phyloP scores from a whole-genome alignment of 345 rosid genomes.

The Cardiospermum halicacabum region DNA sequence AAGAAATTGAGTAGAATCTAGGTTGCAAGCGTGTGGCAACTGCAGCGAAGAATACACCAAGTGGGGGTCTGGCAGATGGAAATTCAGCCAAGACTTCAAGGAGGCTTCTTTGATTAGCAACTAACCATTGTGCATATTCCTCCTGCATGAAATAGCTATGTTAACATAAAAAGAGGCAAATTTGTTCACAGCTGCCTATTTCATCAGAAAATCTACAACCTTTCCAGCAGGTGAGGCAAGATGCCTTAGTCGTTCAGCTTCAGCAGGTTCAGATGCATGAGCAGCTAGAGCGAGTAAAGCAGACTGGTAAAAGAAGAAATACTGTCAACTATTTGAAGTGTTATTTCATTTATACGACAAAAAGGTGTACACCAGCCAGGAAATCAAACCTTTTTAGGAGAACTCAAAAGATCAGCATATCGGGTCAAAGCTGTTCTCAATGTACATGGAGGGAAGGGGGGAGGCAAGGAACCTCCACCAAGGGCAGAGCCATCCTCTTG shows the following conservation, averaged over 20 bases:
- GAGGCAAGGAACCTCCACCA: constrained; percentile 72
- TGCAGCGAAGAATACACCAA: constrained; percentile 95
- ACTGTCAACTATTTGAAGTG: constrained; percentile 6
- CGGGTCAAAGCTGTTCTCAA: constrained; percentile 70
- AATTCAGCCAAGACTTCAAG: constrained; percentile 92
- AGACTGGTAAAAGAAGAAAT: constrained; percentile 43
- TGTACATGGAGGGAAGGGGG: constrained; percentile 81
- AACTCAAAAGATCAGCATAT: constrained; percentile 84
- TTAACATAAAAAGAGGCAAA: not conserved
- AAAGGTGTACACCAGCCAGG: not conserved
- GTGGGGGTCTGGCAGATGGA: constrained; percentile 83
- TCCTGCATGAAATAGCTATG: constrained; percentile 42
- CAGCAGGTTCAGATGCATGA: constrained; percentile 87
- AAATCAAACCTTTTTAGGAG: constrained; percentile 81
- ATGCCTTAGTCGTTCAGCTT: constrained; percentile 71
- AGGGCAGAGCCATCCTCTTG: constrained; percentile 89
- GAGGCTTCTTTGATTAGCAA: constrained; percentile 83
- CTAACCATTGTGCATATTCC: constrained; percentile 88
- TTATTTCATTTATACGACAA: not conserved
- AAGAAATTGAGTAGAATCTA: constrained; percentile 90
- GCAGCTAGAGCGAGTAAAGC: constrained; percentile 90
- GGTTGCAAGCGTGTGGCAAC: constrained; percentile 88
- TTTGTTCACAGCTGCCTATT: not conserved
- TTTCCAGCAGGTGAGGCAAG: constrained; percentile 95
- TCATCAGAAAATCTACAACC: constrained; percentile 32